Evolutionary conservation across 2,329 filamentous ascomycete species (phyloP), one percentile per base, ranked within the genome.

Genomic region (Orbilia ellipsospora): DNA sequence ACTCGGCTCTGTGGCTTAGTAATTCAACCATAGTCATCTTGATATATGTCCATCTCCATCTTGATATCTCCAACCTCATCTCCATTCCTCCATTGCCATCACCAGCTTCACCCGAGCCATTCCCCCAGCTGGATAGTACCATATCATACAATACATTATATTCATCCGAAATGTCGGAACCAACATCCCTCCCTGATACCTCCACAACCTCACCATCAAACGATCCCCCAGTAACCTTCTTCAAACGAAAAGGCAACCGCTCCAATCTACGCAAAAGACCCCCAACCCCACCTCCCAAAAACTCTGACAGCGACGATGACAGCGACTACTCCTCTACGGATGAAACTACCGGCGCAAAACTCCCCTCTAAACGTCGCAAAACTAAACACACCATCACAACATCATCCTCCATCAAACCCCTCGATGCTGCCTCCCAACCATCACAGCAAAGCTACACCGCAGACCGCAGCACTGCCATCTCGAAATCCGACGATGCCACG

Each of bases 401-500:
- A 0, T 88, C 87, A 0, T 87, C 87, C 12, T 87, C 87, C 12
- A 86, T 85, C 75, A 85, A 84, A 62, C 81, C 82, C 44, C 82
- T 82, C 76, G 81, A 83, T 13, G 80, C 81, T 0, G 82, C 84
- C 6, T 51, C 50, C 6, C 70, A 68, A 20, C 52, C 61, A 13
- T 61, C 36, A 13, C 54, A 64, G 8, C 63, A 60, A n/a, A 74
- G 61, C 10, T 74, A 70, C 56, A 45, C 60, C 10, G 72, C 72
- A 26, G 84, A 87, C 28, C 87, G 92, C 82, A 86, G 90, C 78
- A 86, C 84, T 69, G 83, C 88, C 23, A 85, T 86, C 77, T 88
- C 93, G 79, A 86, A 86, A 77, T 88, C 87, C 79, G 94, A 94
- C 82, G 94, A 97, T 81, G 94, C 95, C 18, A 98, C 94, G 0